Conservation (phyloP, 2,329 filamentous ascomycete species). For the Colletotrichum kahawae region DNA sequence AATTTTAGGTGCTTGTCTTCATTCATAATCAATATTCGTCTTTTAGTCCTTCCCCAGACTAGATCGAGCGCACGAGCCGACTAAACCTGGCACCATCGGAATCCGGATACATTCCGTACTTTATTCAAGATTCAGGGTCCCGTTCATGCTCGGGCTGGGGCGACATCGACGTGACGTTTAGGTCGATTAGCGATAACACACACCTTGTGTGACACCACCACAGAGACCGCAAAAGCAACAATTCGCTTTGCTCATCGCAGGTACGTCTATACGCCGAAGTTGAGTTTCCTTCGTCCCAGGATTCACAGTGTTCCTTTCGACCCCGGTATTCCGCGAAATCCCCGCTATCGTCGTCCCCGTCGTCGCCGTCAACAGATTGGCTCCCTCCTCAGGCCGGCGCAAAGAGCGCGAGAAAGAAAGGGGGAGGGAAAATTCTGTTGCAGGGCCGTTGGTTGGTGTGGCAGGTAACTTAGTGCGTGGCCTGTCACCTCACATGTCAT, state of each 20-base stretch:
- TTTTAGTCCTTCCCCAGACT: neutral
- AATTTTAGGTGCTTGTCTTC: neutral
- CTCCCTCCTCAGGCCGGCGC: neutral
- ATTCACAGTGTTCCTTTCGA: neutral
- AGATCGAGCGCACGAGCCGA: neutral
- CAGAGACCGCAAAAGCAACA: neutral
- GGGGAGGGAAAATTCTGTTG: neutral
- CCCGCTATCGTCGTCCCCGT: neutral
- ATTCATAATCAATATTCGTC: neutral
- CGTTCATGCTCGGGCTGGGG: constrained; percentile 10
- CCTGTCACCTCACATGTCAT: constrained; percentile 23
- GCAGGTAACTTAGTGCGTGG: neutral
- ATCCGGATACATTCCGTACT: neutral
- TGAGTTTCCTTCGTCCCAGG: neutral
- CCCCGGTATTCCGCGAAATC: neutral
- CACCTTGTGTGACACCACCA: neutral
- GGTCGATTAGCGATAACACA: neutral
- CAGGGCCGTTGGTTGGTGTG: constrained; percentile 6
- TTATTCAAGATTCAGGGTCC: neutral
- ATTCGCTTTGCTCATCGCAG: neutral
- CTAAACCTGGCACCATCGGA: neutral
- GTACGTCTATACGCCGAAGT: neutral
- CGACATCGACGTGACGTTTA: constrained; percentile 8
- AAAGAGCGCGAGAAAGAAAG: neutral
- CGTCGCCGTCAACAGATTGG: neutral